phyloP scores from a whole-genome alignment of 768 basidiomycete genomes.

The Russula compacta region DNA sequence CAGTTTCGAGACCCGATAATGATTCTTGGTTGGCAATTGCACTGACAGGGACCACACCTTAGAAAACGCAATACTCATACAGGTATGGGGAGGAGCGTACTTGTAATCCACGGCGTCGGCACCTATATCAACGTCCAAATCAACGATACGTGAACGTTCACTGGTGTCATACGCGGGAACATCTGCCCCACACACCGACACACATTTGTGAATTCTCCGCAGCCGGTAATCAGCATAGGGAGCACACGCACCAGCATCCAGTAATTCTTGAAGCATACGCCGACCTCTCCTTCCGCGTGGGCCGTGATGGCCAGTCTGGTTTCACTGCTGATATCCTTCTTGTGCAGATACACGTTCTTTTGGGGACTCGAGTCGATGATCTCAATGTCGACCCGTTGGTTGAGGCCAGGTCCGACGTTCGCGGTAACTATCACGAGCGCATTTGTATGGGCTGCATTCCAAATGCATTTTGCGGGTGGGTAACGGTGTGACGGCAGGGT shows the following conservation, averaged over 20 bases:
- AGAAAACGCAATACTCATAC: not conserved
- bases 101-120: conserved; percentile 99
- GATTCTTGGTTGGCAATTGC: conserved; percentile 99
- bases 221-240: not conserved
- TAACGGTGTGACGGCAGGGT: conserved; percentile 58
- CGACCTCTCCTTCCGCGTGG: conserved; percentile 88
- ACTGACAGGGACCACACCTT: conserved; percentile 32
- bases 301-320: conserved; percentile 90
- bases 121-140: conserved; percentile 95
- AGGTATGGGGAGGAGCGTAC: conserved; percentile 37
- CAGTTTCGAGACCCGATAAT: conserved; percentile 88
- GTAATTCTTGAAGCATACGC: conserved; percentile 87
- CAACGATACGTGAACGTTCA: conserved; percentile 59
- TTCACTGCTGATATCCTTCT: conserved; percentile 82
- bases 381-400: conserved; percentile 87
- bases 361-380: conserved; percentile 82
- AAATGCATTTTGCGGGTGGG: conserved; percentile 81
- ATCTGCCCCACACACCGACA: not conserved
- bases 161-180: conserved; percentile 33
- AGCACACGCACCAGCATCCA: conserved; percentile 57
- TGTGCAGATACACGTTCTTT: conserved; percentile 85
- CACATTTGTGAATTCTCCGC: not conserved
- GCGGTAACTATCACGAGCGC: conserved; percentile 94
- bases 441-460: conserved; percentile 84
- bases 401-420: conserved; percentile 66